A percentile compares a stretch with the other conserved stretches of the same genome.
These are phyloP conservation scores for Odontarrhena argentea DNA, from an alignment of 345 rosid genomes.

Conservation along the genomic window DNA sequence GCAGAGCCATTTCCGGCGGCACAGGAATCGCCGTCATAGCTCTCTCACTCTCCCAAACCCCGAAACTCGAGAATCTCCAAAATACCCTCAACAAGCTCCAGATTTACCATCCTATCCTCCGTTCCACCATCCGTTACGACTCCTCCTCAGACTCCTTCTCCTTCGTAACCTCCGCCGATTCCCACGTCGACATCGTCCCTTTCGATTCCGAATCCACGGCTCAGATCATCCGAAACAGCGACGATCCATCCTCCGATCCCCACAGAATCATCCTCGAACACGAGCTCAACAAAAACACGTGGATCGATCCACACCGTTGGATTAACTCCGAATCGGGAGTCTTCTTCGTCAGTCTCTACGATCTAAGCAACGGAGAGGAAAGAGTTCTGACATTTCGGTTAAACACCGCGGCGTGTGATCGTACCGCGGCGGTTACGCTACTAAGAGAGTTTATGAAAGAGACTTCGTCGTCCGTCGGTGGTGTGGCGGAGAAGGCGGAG, in stretches of 20 bases:
- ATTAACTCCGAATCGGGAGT: slow-evolving; percentile 39
- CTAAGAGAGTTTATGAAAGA: slow-evolving; percentile 52
- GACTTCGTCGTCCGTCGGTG: slow-evolving; percentile 20
- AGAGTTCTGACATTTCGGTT: slow-evolving; percentile 62
- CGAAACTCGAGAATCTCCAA: slow-evolving; percentile 50
- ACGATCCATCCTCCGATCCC: slow-evolving; percentile 32
- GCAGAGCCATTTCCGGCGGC: slow-evolving; percentile 78
- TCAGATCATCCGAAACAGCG: slow-evolving; percentile 41
- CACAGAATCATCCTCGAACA: slow-evolving; percentile 64
- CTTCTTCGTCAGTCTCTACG: slow-evolving; percentile 57
- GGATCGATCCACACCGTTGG: slow-evolving; percentile 47
- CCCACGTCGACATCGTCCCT: slow-evolving; percentile 49
- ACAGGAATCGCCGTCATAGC: slow-evolving; percentile 82
- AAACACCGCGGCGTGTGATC: slow-evolving; percentile 75
- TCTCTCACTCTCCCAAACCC: slow-evolving; percentile 54
- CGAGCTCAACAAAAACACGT: slow-evolving; percentile 66
- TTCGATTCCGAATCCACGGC: slow-evolving; percentile 61
- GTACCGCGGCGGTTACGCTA: slow-evolving; percentile 64
- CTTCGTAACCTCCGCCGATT: slow-evolving; percentile 51
- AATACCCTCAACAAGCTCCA: slow-evolving; percentile 59
- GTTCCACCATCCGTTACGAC: slow-evolving; percentile 62
- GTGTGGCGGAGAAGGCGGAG: slow-evolving; percentile 17
- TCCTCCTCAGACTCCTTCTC: slow-evolving; percentile 55
- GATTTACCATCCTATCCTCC: slow-evolving; percentile 69
- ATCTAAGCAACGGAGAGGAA: slow-evolving; percentile 37